A percentile compares a stretch with the other conserved stretches of the same genome.
Conservation (phyloP, 352 stramenopile genomes). For the Globisporangium takayamanum region DNA sequence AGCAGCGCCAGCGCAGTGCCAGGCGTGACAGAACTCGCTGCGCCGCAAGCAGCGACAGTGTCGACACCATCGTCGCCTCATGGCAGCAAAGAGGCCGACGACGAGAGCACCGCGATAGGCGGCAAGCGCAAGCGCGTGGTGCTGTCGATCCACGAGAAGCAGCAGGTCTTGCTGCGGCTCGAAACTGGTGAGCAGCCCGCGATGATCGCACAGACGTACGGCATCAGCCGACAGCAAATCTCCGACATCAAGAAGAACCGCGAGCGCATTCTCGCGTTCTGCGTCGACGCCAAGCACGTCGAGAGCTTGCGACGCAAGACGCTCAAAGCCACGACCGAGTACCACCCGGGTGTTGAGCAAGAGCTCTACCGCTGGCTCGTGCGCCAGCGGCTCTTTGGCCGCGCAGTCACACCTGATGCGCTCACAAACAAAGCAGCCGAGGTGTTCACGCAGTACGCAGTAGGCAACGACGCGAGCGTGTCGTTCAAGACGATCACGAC, state of each 20-base stretch:
- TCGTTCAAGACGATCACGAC: constrained; percentile 40
- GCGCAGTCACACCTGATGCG: constrained; percentile 39
- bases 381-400: constrained; percentile 45
- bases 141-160: constrained; percentile 79
- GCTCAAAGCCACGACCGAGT: constrained; percentile 54
- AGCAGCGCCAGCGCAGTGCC: no score
- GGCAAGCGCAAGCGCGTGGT: constrained; percentile 78
- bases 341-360: constrained; percentile 72
- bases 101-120: not conserved
- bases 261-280: constrained; percentile 71
- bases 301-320: constrained; percentile 72
- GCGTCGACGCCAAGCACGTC: constrained; percentile 66
- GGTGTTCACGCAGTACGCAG: constrained; percentile 65
- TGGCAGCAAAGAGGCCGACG: not conserved
- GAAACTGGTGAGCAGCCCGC: constrained; percentile 61
- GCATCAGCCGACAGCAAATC: constrained; percentile 75
- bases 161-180: constrained; percentile 71
- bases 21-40: no score
- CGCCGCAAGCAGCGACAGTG: not conserved
- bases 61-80: not conserved
- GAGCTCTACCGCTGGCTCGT: constrained; percentile 83
- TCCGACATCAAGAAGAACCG: constrained; percentile 87
- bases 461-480: constrained; percentile 21
- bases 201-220: constrained; percentile 48
- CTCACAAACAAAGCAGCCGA: constrained; percentile 49